These are phyloP conservation scores for Suhomyces yuchorum DNA, from an alignment of 1,139 yeast species.

Conservation along the genomic window DNA sequence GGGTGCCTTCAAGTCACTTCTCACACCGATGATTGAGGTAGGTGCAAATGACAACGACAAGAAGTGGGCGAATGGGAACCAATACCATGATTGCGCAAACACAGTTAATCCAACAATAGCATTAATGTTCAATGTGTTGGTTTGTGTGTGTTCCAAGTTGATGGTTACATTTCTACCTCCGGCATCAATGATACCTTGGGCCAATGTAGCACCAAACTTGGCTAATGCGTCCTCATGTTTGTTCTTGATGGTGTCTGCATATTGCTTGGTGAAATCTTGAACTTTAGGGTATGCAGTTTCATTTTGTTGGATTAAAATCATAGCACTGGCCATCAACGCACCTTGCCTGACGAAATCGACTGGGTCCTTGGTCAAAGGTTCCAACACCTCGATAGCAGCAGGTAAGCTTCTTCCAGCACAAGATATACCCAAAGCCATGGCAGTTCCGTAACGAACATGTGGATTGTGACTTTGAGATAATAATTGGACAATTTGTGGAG, in stretches of 20 bases:
- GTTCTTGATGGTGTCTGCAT: conserved; percentile 73
- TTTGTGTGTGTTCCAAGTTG: conserved; percentile 84
- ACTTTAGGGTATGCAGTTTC: conserved; percentile 84
- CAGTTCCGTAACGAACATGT: conserved; percentile 97
- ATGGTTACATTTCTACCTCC: conserved; percentile 99
- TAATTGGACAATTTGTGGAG: conserved; percentile 92
- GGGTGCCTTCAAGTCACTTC: conserved; percentile 84
- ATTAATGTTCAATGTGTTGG: conserved; percentile 85
- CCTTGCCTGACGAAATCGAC: conserved; percentile 98
- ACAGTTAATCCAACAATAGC: conserved; percentile 91
- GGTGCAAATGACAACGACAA: conserved; percentile 90
- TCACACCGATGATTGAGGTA: conserved; percentile 86
- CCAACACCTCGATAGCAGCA: conserved; percentile 88
- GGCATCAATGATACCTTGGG: conserved; percentile 98
- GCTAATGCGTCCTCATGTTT: conserved; percentile 97
- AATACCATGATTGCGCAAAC: conserved; percentile 95
- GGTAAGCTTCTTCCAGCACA: conserved; percentile 94
- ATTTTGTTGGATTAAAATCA: conserved; percentile 93
- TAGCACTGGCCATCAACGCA: conserved; percentile 88
- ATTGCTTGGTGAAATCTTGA: conserved; percentile 69
- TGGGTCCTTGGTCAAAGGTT: conserved; percentile 90
- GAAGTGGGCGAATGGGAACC: conserved; percentile 97
- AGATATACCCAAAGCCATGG: conserved; percentile 93
- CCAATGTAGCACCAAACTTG: conserved; percentile 94
- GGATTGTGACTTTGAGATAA: conserved; percentile 95